Conservation (phyloP, 176 grass and related monocot genomes). For the Musa itinerans region DNA sequence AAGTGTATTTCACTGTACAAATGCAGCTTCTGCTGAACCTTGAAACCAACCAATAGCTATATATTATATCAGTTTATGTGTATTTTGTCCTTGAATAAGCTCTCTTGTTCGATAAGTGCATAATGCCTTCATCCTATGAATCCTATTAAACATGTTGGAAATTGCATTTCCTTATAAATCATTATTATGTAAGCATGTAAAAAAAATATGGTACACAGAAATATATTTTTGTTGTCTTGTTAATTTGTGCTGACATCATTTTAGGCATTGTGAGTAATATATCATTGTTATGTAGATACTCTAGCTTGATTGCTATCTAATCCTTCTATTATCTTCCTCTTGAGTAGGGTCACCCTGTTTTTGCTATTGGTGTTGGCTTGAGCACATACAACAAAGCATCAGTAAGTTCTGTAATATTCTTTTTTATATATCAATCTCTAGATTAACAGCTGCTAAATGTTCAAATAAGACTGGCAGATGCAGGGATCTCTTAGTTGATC, state of each 20-base stretch:
- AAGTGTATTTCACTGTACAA: no score
- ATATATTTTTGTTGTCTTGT: background rate
- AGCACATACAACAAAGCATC: constrained; percentile 89
- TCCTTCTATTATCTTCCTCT: constrained; percentile 23
- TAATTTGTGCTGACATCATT: background rate
- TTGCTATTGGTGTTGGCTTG: constrained; percentile 75
- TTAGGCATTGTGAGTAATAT: background rate
- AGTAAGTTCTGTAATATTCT: constrained; percentile 38
- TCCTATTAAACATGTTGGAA: background rate
- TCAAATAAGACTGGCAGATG: background rate
- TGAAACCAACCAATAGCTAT: no score
- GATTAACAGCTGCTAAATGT: background rate
- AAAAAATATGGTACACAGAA: background rate
- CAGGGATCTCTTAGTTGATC: background rate
- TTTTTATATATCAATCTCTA: constrained; percentile 18
- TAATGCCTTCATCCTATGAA: background rate
- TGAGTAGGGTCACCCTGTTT: constrained; percentile 66
- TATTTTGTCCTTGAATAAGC: no score
- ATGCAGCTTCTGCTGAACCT: no score
- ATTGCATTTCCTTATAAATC: background rate
- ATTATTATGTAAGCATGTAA: background rate
- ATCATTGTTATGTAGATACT: background rate
- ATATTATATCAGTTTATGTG: no score
- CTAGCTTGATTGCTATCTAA: background rate
- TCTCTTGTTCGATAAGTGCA: background rate